Percentiles rank a stretch among this genome's conserved stretches.
phyloP scores from a whole-genome alignment of 2,329 filamentous ascomycete genomes.

The Fusarium piperis region DNA sequence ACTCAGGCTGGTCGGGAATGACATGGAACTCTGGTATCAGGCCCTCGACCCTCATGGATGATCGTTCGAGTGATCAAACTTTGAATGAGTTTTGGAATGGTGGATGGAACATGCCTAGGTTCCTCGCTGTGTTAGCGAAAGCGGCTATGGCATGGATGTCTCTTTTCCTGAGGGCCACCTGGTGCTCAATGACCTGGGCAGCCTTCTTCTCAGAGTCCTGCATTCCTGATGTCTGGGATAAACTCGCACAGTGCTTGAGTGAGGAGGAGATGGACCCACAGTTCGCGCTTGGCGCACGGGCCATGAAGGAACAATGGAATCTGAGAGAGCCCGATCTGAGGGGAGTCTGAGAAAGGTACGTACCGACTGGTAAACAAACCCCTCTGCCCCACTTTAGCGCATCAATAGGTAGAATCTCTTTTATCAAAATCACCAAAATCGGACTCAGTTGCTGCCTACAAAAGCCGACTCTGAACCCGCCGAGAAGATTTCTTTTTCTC shows the following conservation, averaged over 20 bases:
- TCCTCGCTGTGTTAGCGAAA: not conserved
- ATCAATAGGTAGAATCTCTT: not conserved
- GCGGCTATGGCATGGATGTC: not conserved
- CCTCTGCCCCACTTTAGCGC: slow-evolving; percentile 7
- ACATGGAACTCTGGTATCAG: not conserved
- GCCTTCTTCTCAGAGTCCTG: not conserved
- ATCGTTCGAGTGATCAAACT: not conserved
- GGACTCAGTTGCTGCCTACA: slow-evolving; percentile 11
- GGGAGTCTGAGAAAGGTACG: slow-evolving; percentile 9
- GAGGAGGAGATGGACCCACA: not conserved
- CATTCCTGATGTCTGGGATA: not conserved
- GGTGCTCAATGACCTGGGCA: not conserved
- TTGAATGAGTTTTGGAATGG: not conserved
- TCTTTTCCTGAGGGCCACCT: not conserved
- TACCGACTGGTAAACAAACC: not conserved
- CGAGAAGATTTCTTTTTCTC: not conserved
- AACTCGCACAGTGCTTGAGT: not conserved
- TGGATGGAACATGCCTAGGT: not conserved
- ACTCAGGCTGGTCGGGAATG: not conserved
- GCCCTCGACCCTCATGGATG: not conserved
- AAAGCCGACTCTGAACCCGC: not conserved
- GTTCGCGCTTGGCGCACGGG: not conserved
- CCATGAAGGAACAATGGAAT: slow-evolving; percentile 6
- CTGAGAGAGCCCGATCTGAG: slow-evolving; percentile 1
- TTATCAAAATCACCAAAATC: not conserved